Base-by-base conservation (phyloP, 2,329 filamentous ascomycete genomes). In the Ophiostoma sp. region DNA sequence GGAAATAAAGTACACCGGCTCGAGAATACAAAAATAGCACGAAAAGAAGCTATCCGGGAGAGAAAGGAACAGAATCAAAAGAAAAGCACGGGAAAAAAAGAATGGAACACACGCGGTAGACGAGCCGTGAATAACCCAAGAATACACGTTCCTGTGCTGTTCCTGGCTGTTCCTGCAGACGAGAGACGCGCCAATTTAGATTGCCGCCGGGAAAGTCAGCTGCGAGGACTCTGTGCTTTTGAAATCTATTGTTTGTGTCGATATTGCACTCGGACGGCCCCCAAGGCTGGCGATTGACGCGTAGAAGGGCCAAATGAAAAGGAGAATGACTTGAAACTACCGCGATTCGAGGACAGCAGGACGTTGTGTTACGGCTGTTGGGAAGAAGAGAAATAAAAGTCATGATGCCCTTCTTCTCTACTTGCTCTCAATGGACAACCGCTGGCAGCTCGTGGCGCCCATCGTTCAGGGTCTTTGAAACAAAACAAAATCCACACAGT, bases 1-100 rank as follows among this genome's bases (percentile, higher is more conserved):
- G 57, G 42, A 69, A 61, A 48, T 22, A 59, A 57, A 42, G 28
- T 50, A 52, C 22, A 11, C n/a, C 17, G 33, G 59, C 28, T 57
- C n/a, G 28, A 66, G 66, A 55, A 55, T 72, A 55, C 70, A 72
- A 66, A 71, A 71, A 71, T 71, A 71, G 69, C n/a, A 71, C 48
- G 19, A 33, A n/a, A 36, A 39, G 59, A 63, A 42, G 59, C 59
- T 17, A 28, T 48, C 39, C 39, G 39, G 63, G 39, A n/a, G 22
- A 28, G 2, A 22, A 31, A 19, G 19, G 11, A 31, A 31, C 9
- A 33, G 15, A 61, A 33, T 61, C 5, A 52, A 25, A n/a, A 25
- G 48, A 42, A 50, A 69, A 17, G n/a, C 8, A 63, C 55, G 42
- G 39, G 33, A 50, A 48, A 25, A 50, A 61, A 52, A 48, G 42